Evolutionary conservation across 352 stramenopile genomes (phyloP).

Genomic region (Pythium apleroticum): DNA sequence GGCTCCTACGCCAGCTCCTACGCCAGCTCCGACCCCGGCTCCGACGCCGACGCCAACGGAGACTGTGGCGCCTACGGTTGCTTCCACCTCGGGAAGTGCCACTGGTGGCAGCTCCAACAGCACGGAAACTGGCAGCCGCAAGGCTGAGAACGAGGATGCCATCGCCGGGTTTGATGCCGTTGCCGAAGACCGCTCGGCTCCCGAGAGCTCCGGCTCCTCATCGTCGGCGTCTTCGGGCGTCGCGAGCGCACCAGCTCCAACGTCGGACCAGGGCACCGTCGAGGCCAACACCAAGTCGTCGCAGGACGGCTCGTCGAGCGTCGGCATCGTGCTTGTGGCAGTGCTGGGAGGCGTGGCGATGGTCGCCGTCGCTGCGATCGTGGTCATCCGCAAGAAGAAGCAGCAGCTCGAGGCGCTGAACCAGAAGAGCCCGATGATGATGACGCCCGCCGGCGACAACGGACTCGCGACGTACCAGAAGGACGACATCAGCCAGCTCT

Average conservation of each 20-base stretch:
- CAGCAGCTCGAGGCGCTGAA: conserved; percentile 39
- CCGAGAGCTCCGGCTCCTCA: background rate
- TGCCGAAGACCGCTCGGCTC: background rate
- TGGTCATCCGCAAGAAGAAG: conserved; percentile 56
- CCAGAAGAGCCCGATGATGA: conserved; percentile 39
- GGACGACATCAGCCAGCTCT: conserved; percentile 10
- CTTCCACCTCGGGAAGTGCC: background rate
- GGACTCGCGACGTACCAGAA: conserved; percentile 3
- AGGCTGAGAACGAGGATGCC: conserved; percentile 19
- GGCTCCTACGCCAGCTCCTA: conserved; percentile 1
- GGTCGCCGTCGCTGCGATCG: conserved; percentile 41
- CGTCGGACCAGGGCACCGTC: background rate
- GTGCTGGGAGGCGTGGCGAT: conserved; percentile 31
- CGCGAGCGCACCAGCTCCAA: background rate
- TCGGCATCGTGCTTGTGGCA: conserved; percentile 37
- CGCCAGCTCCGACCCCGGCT: background rate
- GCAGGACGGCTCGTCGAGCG: conserved; percentile 21
- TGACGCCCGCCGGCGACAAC: conserved; percentile 16
- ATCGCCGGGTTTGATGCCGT: conserved; percentile 5
- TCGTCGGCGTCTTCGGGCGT: background rate
- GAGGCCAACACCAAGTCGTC: conserved; percentile 56
- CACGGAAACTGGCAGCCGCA: background rate
- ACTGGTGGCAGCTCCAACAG: background rate
- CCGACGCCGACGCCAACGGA: conserved; percentile 13
- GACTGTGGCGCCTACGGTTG: conserved; percentile 1